Evolutionary conservation across 2,329 filamentous ascomycete species (phyloP), one percentile per base, ranked within the genome.

Genomic region (Cladorrhinum sp.): DNA sequence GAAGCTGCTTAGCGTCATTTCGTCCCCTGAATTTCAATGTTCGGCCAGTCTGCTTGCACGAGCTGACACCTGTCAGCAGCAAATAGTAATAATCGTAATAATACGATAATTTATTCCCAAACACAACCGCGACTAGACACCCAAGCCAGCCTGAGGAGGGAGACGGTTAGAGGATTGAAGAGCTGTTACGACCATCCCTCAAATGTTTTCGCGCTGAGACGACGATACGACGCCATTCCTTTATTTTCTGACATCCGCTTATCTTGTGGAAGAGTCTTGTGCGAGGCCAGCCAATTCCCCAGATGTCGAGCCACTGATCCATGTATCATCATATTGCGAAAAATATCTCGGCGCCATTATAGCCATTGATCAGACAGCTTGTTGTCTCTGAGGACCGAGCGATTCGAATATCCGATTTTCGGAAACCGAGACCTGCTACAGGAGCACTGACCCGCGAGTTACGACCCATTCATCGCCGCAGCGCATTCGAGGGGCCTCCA

Each of bases 241-340:
- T 22, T 38, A 16, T 48, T 25, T 36, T 50, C 36, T 18, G 41
- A 10, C 16, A 24, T 50, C 29, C 20, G 41, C 45, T 48, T 51
- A 51, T 53, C 41, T 48, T 16, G 18, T 45, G 10, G 50, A 41
- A n/a, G 29, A 24, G 36, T 36, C 50, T 45, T 58, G 59, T 54
- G 50, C 52, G 36, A 60, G 45, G 45, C 45, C 41, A 55, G 49
- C 49, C 50, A 59, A 63, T 58, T 57, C 45, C 48, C 60, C 64
- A 62, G 49, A 62, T 62, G 53, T 24, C 56, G 36, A 54, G 55
- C 51, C 59, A 49, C 38, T 50, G 57, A 63, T 41, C 45, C 36
- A 36, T 60, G 60, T 64, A 54, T 60, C 49, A 65, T 62, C 45
- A 55, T 49, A 22, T 50, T 22, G 25, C 48, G 10, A 57, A 53